Conservation (phyloP, 1,284 basidiomycete genomes). For the Omphalotus olearius region DNA sequence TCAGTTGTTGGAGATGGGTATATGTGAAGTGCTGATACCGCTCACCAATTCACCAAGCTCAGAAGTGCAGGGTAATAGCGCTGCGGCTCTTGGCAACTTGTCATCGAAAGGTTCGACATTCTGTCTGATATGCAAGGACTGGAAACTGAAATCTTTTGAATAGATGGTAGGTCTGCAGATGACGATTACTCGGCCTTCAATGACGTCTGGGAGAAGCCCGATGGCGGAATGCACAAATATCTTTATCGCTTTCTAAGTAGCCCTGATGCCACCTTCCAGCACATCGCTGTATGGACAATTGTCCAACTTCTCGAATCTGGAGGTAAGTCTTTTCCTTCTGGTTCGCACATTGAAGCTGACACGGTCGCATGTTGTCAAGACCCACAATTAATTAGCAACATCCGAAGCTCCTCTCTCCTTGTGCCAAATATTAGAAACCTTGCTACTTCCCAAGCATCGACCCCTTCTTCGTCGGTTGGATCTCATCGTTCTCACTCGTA, state of each 20-base stretch:
- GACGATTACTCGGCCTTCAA: conserved; percentile 99
- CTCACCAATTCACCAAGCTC: conserved; percentile 94
- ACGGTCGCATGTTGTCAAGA: conserved; percentile 41
- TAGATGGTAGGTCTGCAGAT: conserved; percentile 72
- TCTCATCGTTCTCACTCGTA: conserved; percentile 74
- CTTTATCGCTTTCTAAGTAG: conserved; percentile 93
- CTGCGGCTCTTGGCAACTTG: conserved; percentile 95
- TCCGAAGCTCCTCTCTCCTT: conserved; percentile 77
- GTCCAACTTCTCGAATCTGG: conserved; percentile 95
- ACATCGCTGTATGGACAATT: conserved; percentile 99
- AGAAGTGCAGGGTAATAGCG: conserved; percentile 98
- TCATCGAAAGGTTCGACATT: conserved; percentile 83
- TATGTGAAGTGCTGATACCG: conserved; percentile 96
- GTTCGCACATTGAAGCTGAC: conserved; percentile 4
- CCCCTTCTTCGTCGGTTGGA: conserved; percentile 67
- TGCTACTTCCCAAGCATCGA: conserved; percentile 67
- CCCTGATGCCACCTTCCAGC: conserved; percentile 98
- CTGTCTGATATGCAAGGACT: not conserved
- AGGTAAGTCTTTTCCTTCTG: conserved; percentile 39
- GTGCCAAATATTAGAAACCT: conserved; percentile 84
- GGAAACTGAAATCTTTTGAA: not conserved
- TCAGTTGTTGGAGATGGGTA: conserved; percentile 95
- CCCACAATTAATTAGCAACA: conserved; percentile 85
- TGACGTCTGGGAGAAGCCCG: conserved; percentile 96
- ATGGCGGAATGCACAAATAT: conserved; percentile 96